Conservation (phyloP, 139 green algal genomes). For the Chloropicon primus region DNA sequence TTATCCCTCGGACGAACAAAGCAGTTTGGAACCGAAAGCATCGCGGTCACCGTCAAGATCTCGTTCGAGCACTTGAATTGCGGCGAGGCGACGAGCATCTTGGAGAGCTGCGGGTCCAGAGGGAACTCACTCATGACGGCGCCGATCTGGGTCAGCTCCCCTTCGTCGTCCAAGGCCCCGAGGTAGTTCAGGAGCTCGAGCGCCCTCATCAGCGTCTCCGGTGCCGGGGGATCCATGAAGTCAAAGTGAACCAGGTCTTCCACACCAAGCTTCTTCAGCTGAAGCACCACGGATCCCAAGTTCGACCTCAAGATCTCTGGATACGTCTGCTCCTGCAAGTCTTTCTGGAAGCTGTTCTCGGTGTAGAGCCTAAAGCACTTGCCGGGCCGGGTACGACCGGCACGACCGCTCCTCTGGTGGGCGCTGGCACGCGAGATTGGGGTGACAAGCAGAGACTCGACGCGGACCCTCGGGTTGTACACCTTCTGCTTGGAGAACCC, state of each 20-base stretch:
- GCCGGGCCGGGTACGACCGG: slow-evolving; percentile 86
- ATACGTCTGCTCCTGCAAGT: slow-evolving; percentile 99
- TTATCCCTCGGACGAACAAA: slow-evolving; percentile 86
- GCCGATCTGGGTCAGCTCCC: slow-evolving; percentile 78
- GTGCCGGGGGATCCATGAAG: slow-evolving; percentile 98
- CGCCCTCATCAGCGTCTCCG: slow-evolving; percentile 97
- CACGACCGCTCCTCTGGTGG: slow-evolving; percentile 87
- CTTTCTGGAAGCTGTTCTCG: slow-evolving; percentile 81
- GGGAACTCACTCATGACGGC: slow-evolving; percentile 94
- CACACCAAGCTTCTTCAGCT: slow-evolving; percentile 99
- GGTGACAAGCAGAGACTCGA: slow-evolving; percentile 94
- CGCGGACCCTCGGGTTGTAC: slow-evolving; percentile 93
- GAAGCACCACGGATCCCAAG: slow-evolving; percentile 87
- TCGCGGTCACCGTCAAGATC: slow-evolving; percentile 87
- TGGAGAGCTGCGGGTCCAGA: slow-evolving; percentile 92
- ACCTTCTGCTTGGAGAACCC: slow-evolving; percentile 97
- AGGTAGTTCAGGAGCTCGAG: slow-evolving; percentile 99
- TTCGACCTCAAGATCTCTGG: slow-evolving; percentile 98
- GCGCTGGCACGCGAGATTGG: slow-evolving; percentile 81
- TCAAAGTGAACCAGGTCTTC: slow-evolving; percentile 99
- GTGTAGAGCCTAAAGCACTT: slow-evolving; percentile 99
- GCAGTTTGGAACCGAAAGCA: slow-evolving; percentile 83
- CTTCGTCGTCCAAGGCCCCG: slow-evolving; percentile 94
- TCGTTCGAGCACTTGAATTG: slow-evolving; percentile 96
- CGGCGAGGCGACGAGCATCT: slow-evolving; percentile 88